Base-by-base conservation (phyloP, 2,329 filamentous ascomycete species). In the Colletotrichum truncatum region DNA sequence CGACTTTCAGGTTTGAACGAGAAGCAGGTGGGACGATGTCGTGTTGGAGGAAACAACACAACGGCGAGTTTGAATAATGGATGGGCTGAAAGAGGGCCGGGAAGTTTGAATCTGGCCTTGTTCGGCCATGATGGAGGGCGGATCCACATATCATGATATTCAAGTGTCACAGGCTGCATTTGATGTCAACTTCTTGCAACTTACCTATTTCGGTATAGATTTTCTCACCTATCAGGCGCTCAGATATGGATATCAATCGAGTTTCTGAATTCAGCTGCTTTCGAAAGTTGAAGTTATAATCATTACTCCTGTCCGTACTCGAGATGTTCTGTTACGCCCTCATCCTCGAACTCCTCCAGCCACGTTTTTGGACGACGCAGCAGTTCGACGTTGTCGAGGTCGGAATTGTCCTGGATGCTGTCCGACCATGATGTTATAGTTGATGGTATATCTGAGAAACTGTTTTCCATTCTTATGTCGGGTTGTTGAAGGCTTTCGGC, bases 221-320 rank as follows among this genome's bases (percentile, higher is more conserved):
- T 39, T 21, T 49, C 14, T 48, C 23, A 48, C 48, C 54, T 38
- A 48, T 25, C 28, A 53, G 41, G 36, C 34, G 4, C 48, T 38
- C 55, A 23, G 28, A 36, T 54, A 6, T 46, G 25, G 21, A 53
- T 23, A 64, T 41, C 45, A 48, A 21, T 30, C 49, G n/a, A 51
- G 14, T 38, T 21, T 39, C 25, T 34, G 39, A 55, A 38, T 64
- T 39, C 14, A 75, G 54, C 49, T 75, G 38, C 52, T 38, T 26
- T 45, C 30, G 32, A 52, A 45, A 25, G n/a, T 53, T 41, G 6
- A 23, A 28, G 39, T n/a, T 6, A 16, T 25, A 9, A 16, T 46
- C 23, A 10, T 12, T 11, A 7, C 14, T 4, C 10, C 34, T 39
- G 30, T 10, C 8, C 36, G n/a, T 55, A 14, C 23, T 45, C 38